phyloP scores from a whole-genome alignment of 306 rosid species.

The Gleditsia sinensis region DNA sequence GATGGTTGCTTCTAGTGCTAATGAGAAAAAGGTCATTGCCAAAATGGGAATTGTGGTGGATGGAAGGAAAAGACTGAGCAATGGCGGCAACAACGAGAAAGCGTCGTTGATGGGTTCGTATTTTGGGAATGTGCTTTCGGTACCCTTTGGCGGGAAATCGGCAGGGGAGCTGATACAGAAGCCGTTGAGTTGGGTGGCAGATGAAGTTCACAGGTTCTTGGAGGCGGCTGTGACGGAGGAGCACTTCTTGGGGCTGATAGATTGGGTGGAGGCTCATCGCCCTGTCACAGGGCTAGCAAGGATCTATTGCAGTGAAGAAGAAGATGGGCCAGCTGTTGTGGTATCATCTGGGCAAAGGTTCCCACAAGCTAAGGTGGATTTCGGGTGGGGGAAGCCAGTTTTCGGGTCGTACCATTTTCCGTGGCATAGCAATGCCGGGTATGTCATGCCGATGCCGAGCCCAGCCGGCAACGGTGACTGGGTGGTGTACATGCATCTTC shows the following conservation, averaged over 20 bases:
- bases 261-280: no score
- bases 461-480: conserved; percentile 66
- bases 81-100: conserved; percentile 15
- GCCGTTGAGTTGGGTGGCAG: conserved; percentile 47
- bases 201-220: conserved; percentile 54
- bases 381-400: conserved; percentile 69
- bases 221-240: no score
- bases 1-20: conserved; percentile 25
- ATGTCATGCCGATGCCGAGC: conserved; percentile 83
- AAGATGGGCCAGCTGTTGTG: conserved; percentile 62
- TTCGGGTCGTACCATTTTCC: conserved; percentile 79
- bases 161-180: conserved; percentile 40
- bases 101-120: conserved; percentile 28
- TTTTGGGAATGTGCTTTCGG: no score
- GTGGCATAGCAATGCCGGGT: conserved; percentile 72
- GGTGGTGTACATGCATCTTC: conserved; percentile 74
- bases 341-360: conserved; percentile 77
- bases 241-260: no score
- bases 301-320: conserved; percentile 33
- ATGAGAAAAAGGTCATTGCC: conserved; percentile 17
- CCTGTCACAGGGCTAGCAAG: conserved; percentile 51
- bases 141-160: conserved; percentile 45
- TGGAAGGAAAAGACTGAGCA: conserved; percentile 51
- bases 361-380: conserved; percentile 53
- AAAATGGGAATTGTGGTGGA: conserved; percentile 75